Evolutionary conservation across 345 rosid species (phyloP).

Genomic region (Streptanthus diversifolius): DNA sequence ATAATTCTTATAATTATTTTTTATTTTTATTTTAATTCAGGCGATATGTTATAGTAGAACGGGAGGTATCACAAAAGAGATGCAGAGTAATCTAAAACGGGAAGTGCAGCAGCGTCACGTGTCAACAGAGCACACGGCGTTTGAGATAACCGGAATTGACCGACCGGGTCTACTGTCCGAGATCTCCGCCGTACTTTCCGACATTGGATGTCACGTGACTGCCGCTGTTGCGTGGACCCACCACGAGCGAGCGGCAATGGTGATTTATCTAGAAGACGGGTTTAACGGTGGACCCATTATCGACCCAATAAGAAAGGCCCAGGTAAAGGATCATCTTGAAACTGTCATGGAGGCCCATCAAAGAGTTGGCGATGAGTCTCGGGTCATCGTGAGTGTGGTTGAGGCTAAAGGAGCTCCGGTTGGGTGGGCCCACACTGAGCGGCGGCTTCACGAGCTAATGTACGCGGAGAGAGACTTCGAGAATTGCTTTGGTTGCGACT

Average conservation of each 20-base stretch:
- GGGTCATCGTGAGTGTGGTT: conserved; percentile 39
- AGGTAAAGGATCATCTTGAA: conserved; percentile 53
- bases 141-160: conserved; percentile 70
- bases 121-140: conserved; percentile 63
- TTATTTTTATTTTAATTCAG: conserved; percentile 29
- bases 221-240: conserved; percentile 84
- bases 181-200: conserved; percentile 60
- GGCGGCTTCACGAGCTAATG: conserved; percentile 90
- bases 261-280: conserved; percentile 67
- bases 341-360: conserved; percentile 67
- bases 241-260: conserved; percentile 59
- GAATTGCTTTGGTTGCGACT: conserved; percentile 52
- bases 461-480: conserved; percentile 55
- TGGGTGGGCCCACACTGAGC: conserved; percentile 64
- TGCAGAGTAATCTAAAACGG: conserved; percentile 40
- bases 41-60: conserved; percentile 55
- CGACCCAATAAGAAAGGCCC: conserved; percentile 41
- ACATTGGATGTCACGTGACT: conserved; percentile 65
- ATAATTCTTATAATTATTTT: background rate
- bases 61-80: conserved; percentile 43
- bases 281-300: conserved; percentile 53
- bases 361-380: conserved; percentile 42
- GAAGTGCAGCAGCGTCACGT: conserved; percentile 54
- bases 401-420: conserved; percentile 45
- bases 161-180: conserved; percentile 83